phyloP scores from a whole-genome alignment of 495 filamentous ascomycete species.

The Annulohypoxylon moriforme region DNA sequence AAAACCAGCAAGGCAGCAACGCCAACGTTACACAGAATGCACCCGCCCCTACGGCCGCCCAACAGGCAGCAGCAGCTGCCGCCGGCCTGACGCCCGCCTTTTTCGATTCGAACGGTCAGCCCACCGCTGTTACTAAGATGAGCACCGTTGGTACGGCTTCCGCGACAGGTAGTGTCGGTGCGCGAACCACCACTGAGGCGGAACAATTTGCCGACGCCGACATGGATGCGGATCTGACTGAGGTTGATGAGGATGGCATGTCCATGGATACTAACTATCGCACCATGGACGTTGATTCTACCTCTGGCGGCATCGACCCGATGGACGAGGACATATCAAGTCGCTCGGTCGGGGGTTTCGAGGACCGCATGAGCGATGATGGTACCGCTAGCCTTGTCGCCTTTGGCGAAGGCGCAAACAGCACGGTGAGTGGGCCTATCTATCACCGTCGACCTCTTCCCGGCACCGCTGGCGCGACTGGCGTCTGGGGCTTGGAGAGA shows the following conservation, averaged over 20 bases:
- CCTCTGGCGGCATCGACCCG: slow-evolving; percentile 49
- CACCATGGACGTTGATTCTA: slow-evolving; percentile 55
- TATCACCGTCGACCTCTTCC: slow-evolving; percentile 62
- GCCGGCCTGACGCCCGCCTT: slow-evolving; percentile 63
- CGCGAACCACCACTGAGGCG: slow-evolving; percentile 69
- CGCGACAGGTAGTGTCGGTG: slow-evolving; percentile 73
- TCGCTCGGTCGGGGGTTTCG: slow-evolving; percentile 70
- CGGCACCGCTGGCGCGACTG: slow-evolving; percentile 41
- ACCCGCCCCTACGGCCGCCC: slow-evolving; percentile 43
- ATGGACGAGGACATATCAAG: slow-evolving; percentile 57
- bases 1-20: slow-evolving; percentile 46
- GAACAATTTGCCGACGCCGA: slow-evolving; percentile 62
- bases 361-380: slow-evolving; percentile 84
- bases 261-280: slow-evolving; percentile 61
- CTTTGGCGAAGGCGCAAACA: slow-evolving; percentile 88
- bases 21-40: slow-evolving; percentile 46
- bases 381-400: slow-evolving; percentile 76
- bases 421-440: slow-evolving; percentile 78
- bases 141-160: slow-evolving; percentile 90
- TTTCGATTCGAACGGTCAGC: slow-evolving; percentile 75
- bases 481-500: slow-evolving; percentile 53
- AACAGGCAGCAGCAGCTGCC: slow-evolving; percentile 43
- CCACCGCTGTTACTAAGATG: slow-evolving; percentile 68
- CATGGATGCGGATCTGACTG: slow-evolving; percentile 56
- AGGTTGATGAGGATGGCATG: slow-evolving; percentile 59